phyloP scores from a whole-genome alignment of 805 yeast species.

The Groenewaldozyma tartarivorans region DNA sequence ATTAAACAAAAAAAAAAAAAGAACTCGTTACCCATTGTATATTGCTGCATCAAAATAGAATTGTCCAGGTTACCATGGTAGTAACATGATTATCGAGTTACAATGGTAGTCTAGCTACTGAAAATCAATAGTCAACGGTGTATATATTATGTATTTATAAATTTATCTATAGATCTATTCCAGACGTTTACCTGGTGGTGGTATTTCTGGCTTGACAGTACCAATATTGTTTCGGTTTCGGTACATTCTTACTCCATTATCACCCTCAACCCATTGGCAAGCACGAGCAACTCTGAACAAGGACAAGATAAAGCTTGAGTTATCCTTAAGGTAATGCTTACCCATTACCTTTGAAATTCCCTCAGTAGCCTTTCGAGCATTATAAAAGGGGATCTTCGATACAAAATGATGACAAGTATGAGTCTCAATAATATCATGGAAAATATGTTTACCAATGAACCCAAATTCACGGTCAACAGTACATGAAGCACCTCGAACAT shows the following conservation, averaged over 20 bases:
- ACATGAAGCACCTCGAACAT: conserved; percentile 77
- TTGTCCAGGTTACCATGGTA: no score
- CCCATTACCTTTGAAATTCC: conserved; percentile 83
- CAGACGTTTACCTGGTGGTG: conserved; percentile 7
- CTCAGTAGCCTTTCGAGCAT: conserved; percentile 61
- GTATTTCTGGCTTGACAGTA: conserved; percentile 5
- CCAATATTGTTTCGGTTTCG: conserved; percentile 64
- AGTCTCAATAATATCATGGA: conserved; percentile 87
- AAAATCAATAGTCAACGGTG: no score
- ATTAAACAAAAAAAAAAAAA: conserved; percentile 1
- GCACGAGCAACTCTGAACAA: conserved; percentile 47
- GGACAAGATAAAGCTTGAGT: conserved; percentile 65
- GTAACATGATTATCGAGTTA: no score
- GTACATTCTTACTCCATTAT: conserved; percentile 60
- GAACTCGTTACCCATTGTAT: not conserved
- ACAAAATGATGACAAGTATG: conserved; percentile 82
- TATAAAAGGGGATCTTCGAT: conserved; percentile 79
- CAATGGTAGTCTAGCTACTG: no score
- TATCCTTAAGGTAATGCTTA: conserved; percentile 55
- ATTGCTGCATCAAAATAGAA: no score
- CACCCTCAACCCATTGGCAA: conserved; percentile 67
- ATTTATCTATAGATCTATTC: no score
- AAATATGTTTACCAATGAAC: conserved; percentile 63
- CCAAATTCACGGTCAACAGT: conserved; percentile 82
- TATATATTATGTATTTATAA: no score